Percentiles rank a stretch among this genome's conserved stretches.
Conservation (phyloP, 768 basidiomycete genomes). For the Boletus rubropictus region DNA sequence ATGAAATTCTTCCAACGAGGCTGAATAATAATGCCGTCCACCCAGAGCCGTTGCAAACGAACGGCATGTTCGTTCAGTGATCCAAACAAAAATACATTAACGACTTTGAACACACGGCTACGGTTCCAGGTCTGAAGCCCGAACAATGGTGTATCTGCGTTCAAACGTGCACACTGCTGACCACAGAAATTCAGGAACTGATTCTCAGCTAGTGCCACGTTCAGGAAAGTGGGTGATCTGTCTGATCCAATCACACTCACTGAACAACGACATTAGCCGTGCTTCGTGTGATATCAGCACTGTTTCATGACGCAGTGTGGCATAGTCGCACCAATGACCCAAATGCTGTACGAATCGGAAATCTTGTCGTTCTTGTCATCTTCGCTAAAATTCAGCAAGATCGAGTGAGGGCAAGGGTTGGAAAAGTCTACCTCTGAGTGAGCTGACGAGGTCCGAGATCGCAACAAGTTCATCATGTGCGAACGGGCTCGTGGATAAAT, state of each 20-base stretch:
- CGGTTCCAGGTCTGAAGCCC: slow-evolving; percentile 6
- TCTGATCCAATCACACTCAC: not conserved
- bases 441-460: slow-evolving; percentile 12
- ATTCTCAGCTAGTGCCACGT: slow-evolving; percentile 4
- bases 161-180: slow-evolving; percentile 10
- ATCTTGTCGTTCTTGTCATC: slow-evolving; percentile 3
- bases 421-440: slow-evolving; percentile 5
- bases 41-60: slow-evolving; percentile 12
- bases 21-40: slow-evolving; percentile 7
- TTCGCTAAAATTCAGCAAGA: not conserved
- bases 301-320: not conserved
- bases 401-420: not conserved
- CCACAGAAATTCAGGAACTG: slow-evolving; percentile 12
- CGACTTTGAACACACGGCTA: not conserved
- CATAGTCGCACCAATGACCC: slow-evolving; percentile 11
- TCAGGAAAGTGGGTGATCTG: not conserved
- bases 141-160: slow-evolving; percentile 8
- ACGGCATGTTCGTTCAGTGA: slow-evolving; percentile 5
- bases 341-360: slow-evolving; percentile 3
- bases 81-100: slow-evolving; percentile 2
- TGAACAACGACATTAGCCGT: slow-evolving; percentile 8
- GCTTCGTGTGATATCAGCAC: slow-evolving; percentile 4
- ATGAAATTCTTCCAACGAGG: slow-evolving; percentile 13
- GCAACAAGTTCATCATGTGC: slow-evolving; percentile 12
- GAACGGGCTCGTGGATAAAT: slow-evolving; percentile 16